These are phyloP conservation scores for Yarrowia phangngaensis DNA, from an alignment of 805 yeast genomes.

Conservation along the genomic window DNA sequence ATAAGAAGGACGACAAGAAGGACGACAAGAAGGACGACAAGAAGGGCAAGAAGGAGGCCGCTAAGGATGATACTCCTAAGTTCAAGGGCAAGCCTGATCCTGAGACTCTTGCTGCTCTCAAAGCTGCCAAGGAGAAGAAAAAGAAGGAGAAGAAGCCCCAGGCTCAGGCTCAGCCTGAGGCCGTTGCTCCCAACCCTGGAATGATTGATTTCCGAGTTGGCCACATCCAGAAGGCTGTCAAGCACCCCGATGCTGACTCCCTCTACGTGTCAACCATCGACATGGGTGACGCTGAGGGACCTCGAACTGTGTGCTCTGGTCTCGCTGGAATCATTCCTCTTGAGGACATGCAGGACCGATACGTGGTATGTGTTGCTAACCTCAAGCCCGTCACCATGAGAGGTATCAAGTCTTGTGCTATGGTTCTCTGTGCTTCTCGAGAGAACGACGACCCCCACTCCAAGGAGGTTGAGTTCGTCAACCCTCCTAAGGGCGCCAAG, in stretches of 20 bases:
- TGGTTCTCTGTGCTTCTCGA: slow-evolving; percentile 85
- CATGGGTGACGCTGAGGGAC: slow-evolving; percentile 94
- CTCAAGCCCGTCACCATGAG: slow-evolving; percentile 98
- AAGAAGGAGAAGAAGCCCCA: slow-evolving; percentile 52
- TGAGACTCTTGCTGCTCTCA: slow-evolving; percentile 36
- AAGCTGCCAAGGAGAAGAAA: slow-evolving; percentile 34
- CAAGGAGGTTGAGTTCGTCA: slow-evolving; percentile 75
- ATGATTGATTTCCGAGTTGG: slow-evolving; percentile 93
- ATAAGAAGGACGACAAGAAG: slow-evolving; percentile 35
- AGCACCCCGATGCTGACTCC: slow-evolving; percentile 97
- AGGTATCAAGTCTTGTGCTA: slow-evolving; percentile 90
- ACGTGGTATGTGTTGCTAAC: slow-evolving; percentile 88
- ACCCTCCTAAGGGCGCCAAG: slow-evolving; percentile 88
- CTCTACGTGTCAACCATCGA: slow-evolving; percentile 94
- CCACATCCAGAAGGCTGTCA: slow-evolving; percentile 90
- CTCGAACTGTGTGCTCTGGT: slow-evolving; percentile 98
- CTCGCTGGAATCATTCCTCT: slow-evolving; percentile 81
- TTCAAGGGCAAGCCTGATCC: slow-evolving; percentile 52
- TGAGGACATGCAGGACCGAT: slow-evolving; percentile 94
- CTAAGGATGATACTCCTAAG: slow-evolving; percentile 38
- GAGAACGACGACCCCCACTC: slow-evolving; percentile 46
- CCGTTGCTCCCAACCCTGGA: slow-evolving; percentile 71
- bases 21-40: slow-evolving; percentile 28
- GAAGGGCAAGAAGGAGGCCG: slow-evolving; percentile 31
- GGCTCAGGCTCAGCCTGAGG: slow-evolving; percentile 47